Base-by-base conservation (phyloP, 148 eudicot genomes). In the Chenopodium album region DNA sequence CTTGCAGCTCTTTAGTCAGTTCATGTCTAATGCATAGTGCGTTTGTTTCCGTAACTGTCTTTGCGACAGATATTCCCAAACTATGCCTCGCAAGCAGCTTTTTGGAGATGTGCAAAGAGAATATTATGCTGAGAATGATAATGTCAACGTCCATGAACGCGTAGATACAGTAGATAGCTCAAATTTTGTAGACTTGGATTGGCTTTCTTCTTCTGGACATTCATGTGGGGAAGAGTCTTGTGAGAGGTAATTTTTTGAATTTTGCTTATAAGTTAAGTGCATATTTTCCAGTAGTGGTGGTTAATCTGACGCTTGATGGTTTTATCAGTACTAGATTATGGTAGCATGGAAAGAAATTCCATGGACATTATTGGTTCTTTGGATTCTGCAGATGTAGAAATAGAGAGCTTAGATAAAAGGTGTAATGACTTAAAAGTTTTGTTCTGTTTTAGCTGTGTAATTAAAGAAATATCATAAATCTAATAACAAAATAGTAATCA, bases 191-290 rank as follows among this genome's bases (percentile, higher is more conserved):
- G 95, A 94, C 88, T 77, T 93, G 80, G 98, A 92, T 73, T 90
- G 94, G 98, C 90, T 94, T 79, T 94, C 98, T 79, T 94, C 98
- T 60, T 93, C 95, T 64, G 95, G 91, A 84, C 86, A 89, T 85
- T 94, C 97, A 22, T 94, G 93, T 56, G 98, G 93, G 77, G 95
- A 90, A 75, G 98, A 94, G 78, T 77, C 87, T 9, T 82, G 84
- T 78, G 97, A 90, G 77, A 94, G 98, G 98, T 94, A 88, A 72
- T 56, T 77, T 52, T 41, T 34, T 66, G 59, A 46, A 6, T 14
- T 56, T 17, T 56, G 19, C 62, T 56, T 17, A 16, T 56, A 13
- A 14, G 22, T 14, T 3, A 22, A 31, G 7, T 37, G 4, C 17
- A 46, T 34, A 6, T 50, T n/a, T 50, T 62, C 62, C 62, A 56